A percentile compares a stretch with the other conserved stretches of the same genome.
These are phyloP conservation scores for Stagonosporopsis tanaceti DNA, from an alignment of 2,329 filamentous ascomycete genomes.

Conservation along the genomic window DNA sequence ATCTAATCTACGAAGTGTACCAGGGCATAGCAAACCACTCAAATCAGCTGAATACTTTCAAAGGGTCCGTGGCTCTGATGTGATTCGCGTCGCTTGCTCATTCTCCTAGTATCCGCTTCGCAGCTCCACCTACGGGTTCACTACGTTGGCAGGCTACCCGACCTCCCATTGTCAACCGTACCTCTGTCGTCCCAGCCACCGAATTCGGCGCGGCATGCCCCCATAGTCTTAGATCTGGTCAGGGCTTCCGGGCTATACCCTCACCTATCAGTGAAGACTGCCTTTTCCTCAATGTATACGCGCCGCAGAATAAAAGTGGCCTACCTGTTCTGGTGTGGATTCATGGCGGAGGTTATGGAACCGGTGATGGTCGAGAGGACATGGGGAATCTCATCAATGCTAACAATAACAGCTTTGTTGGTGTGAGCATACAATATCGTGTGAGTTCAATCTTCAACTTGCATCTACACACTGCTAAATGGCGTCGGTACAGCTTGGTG, in stretches of 20 bases:
- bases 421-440: conserved; percentile 60
- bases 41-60: conserved; percentile 29
- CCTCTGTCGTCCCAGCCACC: conserved; percentile 6
- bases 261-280: conserved; percentile 41
- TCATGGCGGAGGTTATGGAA: conserved; percentile 47
- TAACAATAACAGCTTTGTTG: conserved; percentile 58
- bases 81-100: neutral
- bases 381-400: conserved; percentile 53
- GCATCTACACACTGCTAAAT: neutral
- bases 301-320: conserved; percentile 31
- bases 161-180: conserved; percentile 20
- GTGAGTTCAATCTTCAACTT: conserved; percentile 29
- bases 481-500: conserved; percentile 43
- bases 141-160: conserved; percentile 31
- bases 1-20: conserved; percentile 36
- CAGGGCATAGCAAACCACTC: conserved; percentile 26
- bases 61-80: conserved; percentile 23
- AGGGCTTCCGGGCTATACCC: neutral
- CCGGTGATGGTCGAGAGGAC: conserved; percentile 50
- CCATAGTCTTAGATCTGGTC: conserved; percentile 1
- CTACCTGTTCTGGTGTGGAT: conserved; percentile 45
- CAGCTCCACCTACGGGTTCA: conserved; percentile 27
- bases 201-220: conserved; percentile 15
- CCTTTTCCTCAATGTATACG: conserved; percentile 48
- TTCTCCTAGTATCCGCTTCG: conserved; percentile 29